Evolutionary conservation across 305 asterid genomes (phyloP).

Genomic region (Vinca major): DNA sequence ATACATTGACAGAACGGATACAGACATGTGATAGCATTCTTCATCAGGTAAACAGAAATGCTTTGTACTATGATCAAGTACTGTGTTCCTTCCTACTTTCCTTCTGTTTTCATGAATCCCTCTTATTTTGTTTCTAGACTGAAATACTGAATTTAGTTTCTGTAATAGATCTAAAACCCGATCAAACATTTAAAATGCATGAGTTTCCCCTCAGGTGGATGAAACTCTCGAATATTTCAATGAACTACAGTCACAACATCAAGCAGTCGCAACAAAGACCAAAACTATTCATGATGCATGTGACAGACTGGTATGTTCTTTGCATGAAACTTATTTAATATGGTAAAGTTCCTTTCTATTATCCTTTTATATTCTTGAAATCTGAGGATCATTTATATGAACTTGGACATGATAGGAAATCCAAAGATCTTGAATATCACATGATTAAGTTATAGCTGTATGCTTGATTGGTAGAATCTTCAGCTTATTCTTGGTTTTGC

Average conservation of each 20-base stretch:
- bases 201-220: constrained; percentile 58
- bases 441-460: not conserved
- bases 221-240: constrained; percentile 87
- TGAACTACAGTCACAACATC: constrained; percentile 91
- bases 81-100: constrained; percentile 4
- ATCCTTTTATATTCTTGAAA: not conserved
- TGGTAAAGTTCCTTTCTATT: not conserved
- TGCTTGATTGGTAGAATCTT: constrained; percentile 12
- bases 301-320: constrained; percentile 68
- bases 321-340: not conserved
- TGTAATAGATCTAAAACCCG: constrained; percentile 13
- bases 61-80: constrained; percentile 5
- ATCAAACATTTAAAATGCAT: constrained; percentile 5
- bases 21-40: constrained; percentile 92
- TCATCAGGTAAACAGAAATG: constrained; percentile 46
- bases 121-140: not conserved
- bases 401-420: not conserved
- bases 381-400: not conserved
- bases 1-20: constrained; percentile 71
- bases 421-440: not conserved
- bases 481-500: constrained; percentile 35
- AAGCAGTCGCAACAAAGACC: constrained; percentile 93
- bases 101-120: constrained; percentile 3
- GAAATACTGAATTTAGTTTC: constrained; percentile 12
- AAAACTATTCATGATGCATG: constrained; percentile 98